Conservation (phyloP, 306 rosid genomes). For the Gastrolobium bilobum region DNA sequence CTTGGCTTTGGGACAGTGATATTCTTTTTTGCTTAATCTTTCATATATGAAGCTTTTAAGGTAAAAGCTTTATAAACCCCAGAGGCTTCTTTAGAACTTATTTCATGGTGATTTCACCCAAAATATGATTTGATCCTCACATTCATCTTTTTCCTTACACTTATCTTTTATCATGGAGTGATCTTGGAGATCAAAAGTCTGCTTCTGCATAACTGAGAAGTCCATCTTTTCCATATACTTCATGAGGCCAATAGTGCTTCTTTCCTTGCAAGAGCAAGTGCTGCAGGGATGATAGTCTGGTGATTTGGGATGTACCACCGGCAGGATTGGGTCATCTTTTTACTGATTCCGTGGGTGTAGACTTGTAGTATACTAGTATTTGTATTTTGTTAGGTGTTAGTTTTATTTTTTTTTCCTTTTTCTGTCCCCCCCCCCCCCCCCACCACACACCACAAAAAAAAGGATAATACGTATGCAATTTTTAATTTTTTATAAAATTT, state of each 20-base stretch:
- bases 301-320: conserved; percentile 13
- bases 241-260: background rate
- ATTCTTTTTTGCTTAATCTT: conserved; percentile 27
- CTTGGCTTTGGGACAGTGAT: conserved; percentile 19
- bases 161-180: conserved; percentile 24
- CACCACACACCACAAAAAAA: background rate
- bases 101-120: conserved; percentile 25
- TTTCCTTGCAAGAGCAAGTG: conserved; percentile 4
- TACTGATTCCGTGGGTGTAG: conserved; percentile 5
- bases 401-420: conserved; percentile 14
- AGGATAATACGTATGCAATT: background rate
- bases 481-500: background rate
- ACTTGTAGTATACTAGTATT: background rate
- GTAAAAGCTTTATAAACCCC: conserved; percentile 11
- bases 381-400: background rate
- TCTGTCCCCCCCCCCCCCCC: background rate
- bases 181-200: conserved; percentile 24
- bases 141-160: background rate
- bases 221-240: conserved; percentile 10
- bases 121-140: conserved; percentile 7
- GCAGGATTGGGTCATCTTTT: conserved; percentile 1
- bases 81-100: conserved; percentile 34
- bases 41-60: conserved; percentile 27
- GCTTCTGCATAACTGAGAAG: conserved; percentile 18
- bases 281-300: conserved; percentile 27